Conservation (phyloP, 2,329 filamentous ascomycete species). For the Trichoderma citrinoviride region DNA sequence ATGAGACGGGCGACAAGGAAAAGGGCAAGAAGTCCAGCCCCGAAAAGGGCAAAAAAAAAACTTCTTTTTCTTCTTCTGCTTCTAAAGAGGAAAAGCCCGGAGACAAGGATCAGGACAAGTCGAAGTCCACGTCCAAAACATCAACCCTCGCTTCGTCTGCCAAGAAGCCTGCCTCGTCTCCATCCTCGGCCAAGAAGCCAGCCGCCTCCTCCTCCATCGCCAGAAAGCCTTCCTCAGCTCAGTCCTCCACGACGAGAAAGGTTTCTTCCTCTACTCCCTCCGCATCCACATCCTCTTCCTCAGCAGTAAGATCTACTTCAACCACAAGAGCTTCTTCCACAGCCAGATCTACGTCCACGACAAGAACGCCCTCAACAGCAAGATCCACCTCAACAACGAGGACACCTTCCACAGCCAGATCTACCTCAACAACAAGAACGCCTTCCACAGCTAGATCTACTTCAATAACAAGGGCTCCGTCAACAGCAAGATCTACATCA, state of each 20-base stretch:
- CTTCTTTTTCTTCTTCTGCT: constrained; percentile 20
- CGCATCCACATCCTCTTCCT: not conserved
- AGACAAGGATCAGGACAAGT: constrained; percentile 25
- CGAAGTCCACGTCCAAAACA: constrained; percentile 11
- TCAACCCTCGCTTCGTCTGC: not conserved
- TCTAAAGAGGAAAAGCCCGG: constrained; percentile 22
- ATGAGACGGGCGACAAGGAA: constrained; percentile 5
- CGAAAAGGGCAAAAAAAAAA: constrained; percentile 18
- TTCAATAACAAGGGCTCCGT: not conserved
- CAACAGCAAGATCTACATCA: not conserved
- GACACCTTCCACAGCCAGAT: not conserved
- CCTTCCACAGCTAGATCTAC: not conserved
- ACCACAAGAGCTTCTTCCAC: not conserved
- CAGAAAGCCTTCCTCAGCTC: not conserved
- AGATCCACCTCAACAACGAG: not conserved
- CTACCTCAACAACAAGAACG: not conserved
- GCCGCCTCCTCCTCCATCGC: not conserved
- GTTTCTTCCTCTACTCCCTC: not conserved
- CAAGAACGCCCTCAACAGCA: not conserved
- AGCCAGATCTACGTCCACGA: not conserved
- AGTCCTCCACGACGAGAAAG: constrained; percentile 2
- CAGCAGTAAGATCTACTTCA: not conserved
- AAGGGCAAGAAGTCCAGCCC: constrained; percentile 13
- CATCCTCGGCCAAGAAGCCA: constrained; percentile 13
- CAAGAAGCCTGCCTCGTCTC: constrained; percentile 9